Percentiles rank a stretch among this genome's conserved stretches.
Evolutionary conservation across 177 flowering plant species (phyloP).

Genomic region (Vitis hybrid): DNA sequence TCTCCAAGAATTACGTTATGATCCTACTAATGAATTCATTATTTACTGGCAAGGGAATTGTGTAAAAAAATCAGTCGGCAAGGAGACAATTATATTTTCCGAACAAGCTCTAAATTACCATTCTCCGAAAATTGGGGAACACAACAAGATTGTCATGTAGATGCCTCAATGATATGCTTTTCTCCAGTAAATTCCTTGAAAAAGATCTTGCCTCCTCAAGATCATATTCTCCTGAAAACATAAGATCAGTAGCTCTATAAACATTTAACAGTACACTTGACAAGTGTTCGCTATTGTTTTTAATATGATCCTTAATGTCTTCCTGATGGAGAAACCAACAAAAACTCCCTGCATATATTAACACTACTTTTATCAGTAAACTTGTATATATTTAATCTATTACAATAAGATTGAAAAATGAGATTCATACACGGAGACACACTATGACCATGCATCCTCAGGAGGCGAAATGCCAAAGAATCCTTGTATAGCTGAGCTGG

Average conservation of each 20-base stretch:
- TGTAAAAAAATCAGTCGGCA: too few species aligned
- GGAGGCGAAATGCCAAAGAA: slow-evolving; percentile 23
- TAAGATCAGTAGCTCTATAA: slow-evolving; percentile 33
- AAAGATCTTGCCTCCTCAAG: slow-evolving; percentile 23
- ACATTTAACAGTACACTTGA: slow-evolving; percentile 27
- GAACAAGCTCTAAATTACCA: not conserved
- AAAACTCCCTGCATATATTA: slow-evolving; percentile 26
- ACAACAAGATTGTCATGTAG: not conserved
- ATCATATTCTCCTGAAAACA: slow-evolving; percentile 20
- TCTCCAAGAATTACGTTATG: too few species aligned
- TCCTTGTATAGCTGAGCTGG: slow-evolving; percentile 19
- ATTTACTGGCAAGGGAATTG: too few species aligned
- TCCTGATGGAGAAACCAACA: slow-evolving; percentile 34
- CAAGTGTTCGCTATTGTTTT: slow-evolving; percentile 25
- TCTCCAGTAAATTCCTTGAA: slow-evolving; percentile 33
- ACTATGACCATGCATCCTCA: slow-evolving; percentile 23
- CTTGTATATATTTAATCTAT: too few species aligned
- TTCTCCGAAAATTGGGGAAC: too few species aligned
- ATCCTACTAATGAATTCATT: too few species aligned
- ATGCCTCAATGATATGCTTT: not conserved
- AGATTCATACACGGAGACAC: slow-evolving; percentile 19
- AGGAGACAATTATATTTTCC: too few species aligned
- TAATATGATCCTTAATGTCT: slow-evolving; percentile 21
- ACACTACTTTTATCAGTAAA: too few species aligned
- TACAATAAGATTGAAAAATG: not conserved